Base-by-base conservation (phyloP, 192 early-diverging fungal species). In the Entomortierella lignicola region DNA sequence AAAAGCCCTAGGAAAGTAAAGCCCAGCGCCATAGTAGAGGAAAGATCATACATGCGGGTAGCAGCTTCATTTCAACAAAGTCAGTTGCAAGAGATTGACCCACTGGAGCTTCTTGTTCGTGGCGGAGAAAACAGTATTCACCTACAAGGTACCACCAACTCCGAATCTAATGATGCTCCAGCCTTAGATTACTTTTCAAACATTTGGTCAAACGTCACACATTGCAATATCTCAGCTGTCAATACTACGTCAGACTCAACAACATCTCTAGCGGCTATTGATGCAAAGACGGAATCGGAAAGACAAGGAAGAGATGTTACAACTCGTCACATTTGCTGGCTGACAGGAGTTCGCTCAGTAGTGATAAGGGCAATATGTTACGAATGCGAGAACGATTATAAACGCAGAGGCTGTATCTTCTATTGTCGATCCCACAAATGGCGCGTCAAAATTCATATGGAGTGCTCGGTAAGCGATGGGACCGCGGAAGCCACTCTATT, bases 371-470 rank as follows among this genome's bases (percentile, higher is more conserved):
- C 72, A 10, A 37, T 66, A 1, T 74, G 72, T 25, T 37, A 50
- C 6, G 61, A 61, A 10, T 74, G 72, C 18, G 29, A 26, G 23
- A 74, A 74, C 32, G 64, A 55, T 26, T 74, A 66, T 58, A 74
- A 26, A 39, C 39, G 32, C 5, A 15, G 44, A 51, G 27, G 8
- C 4, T 74, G 72, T 47, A 25, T 18, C 2, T 74, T 66, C 55
- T 63, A 64, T 2, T 74, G 72, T 29, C 26, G 30, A 15, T 66
- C 72, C 8, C 42, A 50, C 23, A 60, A 44, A 47, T 74, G 72
- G 72, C 56, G 57, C 12, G 37, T 61, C 23, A 34, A 66, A 15
- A 66, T 55, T 37, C 47, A 52, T 21, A 60, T 74, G 57, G 72
- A 74, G 18, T 74, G 56, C 30, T 44, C 42, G 18, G 41, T 66